Evolutionary conservation across 129 eudicot genomes (phyloP).

Genomic region (Arctium minus): DNA sequence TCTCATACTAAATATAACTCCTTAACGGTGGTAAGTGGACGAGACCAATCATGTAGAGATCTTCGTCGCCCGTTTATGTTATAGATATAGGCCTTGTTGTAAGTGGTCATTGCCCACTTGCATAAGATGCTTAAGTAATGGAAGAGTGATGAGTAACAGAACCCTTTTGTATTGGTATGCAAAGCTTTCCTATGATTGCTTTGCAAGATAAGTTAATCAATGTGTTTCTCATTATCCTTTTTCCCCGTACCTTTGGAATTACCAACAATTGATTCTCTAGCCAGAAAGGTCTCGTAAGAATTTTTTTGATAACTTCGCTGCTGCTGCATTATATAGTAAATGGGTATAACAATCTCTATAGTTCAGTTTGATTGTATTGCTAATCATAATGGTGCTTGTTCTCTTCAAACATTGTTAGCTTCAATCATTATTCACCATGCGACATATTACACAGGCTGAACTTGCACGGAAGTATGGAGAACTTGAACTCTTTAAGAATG

Average conservation of each 20-base stretch:
- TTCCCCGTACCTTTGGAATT: neutral
- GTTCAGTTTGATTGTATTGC: neutral
- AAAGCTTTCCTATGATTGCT: neutral
- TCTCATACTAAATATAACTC: neutral
- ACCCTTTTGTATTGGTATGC: neutral
- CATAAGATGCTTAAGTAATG: neutral
- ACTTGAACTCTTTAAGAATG: slow-evolving; percentile 63
- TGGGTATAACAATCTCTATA: neutral
- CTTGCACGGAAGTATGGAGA: slow-evolving; percentile 58
- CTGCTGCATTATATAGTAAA: neutral
- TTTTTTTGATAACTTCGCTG: neutral
- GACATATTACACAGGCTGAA: slow-evolving; percentile 57
- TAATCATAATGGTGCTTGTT: neutral
- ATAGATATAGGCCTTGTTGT: neutral
- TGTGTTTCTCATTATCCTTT: neutral
- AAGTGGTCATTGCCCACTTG: neutral
- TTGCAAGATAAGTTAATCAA: slow-evolving; percentile 6
- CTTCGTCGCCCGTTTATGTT: neutral
- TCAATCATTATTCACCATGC: neutral
- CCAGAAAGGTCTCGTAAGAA: neutral
- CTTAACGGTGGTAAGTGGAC: neutral
- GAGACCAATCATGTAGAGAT: neutral
- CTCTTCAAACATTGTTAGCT: neutral
- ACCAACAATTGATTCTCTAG: neutral
- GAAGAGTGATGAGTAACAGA: neutral